Conservation (phyloP, 2,329 filamentous ascomycete species). For the Aspergillus sergii region DNA sequence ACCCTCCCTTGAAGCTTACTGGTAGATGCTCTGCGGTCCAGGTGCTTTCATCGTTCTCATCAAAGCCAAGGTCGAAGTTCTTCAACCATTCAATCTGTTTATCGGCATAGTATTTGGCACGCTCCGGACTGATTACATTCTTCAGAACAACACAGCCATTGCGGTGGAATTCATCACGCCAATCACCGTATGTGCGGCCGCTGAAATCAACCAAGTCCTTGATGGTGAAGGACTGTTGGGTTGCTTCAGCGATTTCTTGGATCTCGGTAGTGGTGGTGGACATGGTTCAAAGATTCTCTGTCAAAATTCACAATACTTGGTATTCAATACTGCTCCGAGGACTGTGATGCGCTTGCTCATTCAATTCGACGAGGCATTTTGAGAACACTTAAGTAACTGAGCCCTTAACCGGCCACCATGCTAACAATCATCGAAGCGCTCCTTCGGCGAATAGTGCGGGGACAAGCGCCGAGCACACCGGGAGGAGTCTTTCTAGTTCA, state of each 20-base stretch:
- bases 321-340: neutral
- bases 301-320: neutral
- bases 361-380: neutral
- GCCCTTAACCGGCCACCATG: neutral
- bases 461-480: neutral
- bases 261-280: slow-evolving; percentile 13
- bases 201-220: slow-evolving; percentile 18
- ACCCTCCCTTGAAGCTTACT: slow-evolving; percentile 46
- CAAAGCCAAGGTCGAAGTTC: slow-evolving; percentile 45
- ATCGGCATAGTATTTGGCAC: slow-evolving; percentile 43
- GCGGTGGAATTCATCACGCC: slow-evolving; percentile 47
- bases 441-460: neutral
- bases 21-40: slow-evolving; percentile 51
- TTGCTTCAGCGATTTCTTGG: slow-evolving; percentile 13
- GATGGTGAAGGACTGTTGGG: slow-evolving; percentile 11
- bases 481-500: neutral
- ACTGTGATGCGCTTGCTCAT: neutral
- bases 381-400: neutral
- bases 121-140: slow-evolving; percentile 40
- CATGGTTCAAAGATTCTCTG: slow-evolving; percentile 11
- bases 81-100: slow-evolving; percentile 48
- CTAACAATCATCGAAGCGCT: neutral
- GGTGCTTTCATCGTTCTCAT: slow-evolving; percentile 41
- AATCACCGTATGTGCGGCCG: slow-evolving; percentile 33
- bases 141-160: slow-evolving; percentile 48